phyloP scores from a whole-genome alignment of 345 rosid genomes.

The Cardamine resedifolia region DNA sequence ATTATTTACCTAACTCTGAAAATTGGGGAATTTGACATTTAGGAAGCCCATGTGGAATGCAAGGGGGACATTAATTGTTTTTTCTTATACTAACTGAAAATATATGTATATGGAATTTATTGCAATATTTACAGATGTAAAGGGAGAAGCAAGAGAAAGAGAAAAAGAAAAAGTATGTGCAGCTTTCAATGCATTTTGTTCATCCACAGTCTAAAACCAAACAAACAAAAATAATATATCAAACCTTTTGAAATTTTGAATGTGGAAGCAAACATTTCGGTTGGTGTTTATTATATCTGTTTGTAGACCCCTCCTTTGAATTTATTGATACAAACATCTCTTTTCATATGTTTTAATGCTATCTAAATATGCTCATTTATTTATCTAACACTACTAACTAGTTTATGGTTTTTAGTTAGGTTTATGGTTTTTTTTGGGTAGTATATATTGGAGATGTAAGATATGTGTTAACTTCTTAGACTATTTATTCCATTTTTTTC shows the following conservation, averaged over 20 bases:
- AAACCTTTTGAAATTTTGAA: slow-evolving; percentile 25
- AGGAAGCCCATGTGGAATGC: slow-evolving; percentile 36
- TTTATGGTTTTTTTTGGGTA: neutral
- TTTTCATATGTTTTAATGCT: neutral
- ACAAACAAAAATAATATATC: neutral
- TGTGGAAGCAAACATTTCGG: slow-evolving; percentile 34
- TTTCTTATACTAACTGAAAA: neutral
- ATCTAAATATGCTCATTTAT: neutral
- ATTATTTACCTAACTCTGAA: slow-evolving; percentile 32
- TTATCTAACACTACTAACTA: neutral
- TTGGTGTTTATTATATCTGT: slow-evolving; percentile 26
- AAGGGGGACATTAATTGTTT: slow-evolving; percentile 24
- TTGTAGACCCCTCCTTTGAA: slow-evolving; percentile 35
- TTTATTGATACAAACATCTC: slow-evolving; percentile 26
- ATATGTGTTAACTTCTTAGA: neutral
- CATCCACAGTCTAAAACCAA: slow-evolving; percentile 23
- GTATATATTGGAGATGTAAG: neutral
- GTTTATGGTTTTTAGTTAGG: neutral
- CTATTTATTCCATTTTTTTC: neutral
- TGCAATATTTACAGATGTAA: slow-evolving; percentile 31
- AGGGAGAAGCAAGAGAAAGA: slow-evolving; percentile 2
- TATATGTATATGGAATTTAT: neutral
- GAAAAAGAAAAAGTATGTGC: slow-evolving; percentile 32
- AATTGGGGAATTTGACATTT: slow-evolving; percentile 26
- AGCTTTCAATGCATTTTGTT: slow-evolving; percentile 37